Base-by-base conservation (phyloP, 2,329 filamentous ascomycete genomes). In the Verticillium albo-atrum region DNA sequence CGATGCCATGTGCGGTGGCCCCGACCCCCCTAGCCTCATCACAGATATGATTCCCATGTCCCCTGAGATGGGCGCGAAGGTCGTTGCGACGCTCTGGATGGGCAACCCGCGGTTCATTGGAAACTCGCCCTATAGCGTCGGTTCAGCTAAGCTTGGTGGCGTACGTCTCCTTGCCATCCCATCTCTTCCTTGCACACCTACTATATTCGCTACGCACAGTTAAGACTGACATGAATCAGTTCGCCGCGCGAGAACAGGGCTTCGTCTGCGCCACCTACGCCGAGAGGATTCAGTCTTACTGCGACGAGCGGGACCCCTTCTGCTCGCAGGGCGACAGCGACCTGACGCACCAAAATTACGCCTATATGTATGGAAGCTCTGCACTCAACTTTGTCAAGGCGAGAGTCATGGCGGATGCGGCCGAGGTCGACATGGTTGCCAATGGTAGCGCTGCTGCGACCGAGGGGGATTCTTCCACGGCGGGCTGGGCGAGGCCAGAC, bases 271-370 rank as follows among this genome's bases (percentile, higher is more conserved):
- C 83, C 10, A 77, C 76, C 25, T 77, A 71, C 62, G 68, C 72
- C 7, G 67, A 64, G 68, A 85, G 83, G 66, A 83, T 89, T 65
- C 75, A 87, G 73, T 85, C 83, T 4, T 89, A 89, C 77, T 89
- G 87, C 70, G 86, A 89, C 65, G 74, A 80, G 4, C 67, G 81
- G 3, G 86, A 89, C 63, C 85, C 85, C 0, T 89, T 86, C 74
- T 89, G 87, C 78, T 89, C 85, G 72, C 86, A 81, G 50, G 87
- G 86, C 55, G 86, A 79, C 65, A 78, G 88, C 61, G 76, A 79
- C 27, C 80, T 82, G 65, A 78, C 81, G 6, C 86, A 89, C 70
- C 82, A 87, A 69, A 79, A 84, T 55, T 89, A 89, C 61, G 85
- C 84, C n/a, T 77, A 73, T 62, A 82, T 83, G 65, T 89, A 89